phyloP scores from a whole-genome alignment of 139 green algal genomes.

The Chlorella vulgaris region DNA sequence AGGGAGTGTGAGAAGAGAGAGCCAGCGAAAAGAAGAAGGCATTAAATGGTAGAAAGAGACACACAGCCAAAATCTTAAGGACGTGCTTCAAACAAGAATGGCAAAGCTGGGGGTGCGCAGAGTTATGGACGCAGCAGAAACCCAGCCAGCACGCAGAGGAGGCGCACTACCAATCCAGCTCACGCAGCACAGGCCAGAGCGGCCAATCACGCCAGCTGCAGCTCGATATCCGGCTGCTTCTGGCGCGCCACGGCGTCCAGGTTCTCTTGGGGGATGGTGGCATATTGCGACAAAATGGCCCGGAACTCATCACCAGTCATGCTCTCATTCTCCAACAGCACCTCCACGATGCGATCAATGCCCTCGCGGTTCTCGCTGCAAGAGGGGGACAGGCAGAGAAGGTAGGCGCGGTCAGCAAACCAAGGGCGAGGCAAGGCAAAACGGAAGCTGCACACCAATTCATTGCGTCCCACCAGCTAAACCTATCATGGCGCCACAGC shows the following conservation, averaged over 20 bases:
- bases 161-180: too few relatives aligned
- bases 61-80: too few relatives aligned
- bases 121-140: too few relatives aligned
- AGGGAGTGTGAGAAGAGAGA: too few relatives aligned
- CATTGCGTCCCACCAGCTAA: too few relatives aligned
- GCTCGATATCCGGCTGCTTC: conserved; percentile 35
- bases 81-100: too few relatives aligned
- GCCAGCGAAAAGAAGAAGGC: too few relatives aligned
- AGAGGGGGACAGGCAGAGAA: not conserved
- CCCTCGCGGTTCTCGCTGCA: conserved; percentile 70
- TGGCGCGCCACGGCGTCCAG: conserved; percentile 41
- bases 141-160: too few relatives aligned
- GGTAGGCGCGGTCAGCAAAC: not conserved
- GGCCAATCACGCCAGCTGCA: conserved; percentile 5
- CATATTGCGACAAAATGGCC: conserved; percentile 75
- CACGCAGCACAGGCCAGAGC: not conserved
- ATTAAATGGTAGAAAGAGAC: too few relatives aligned
- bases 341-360: conserved; percentile 88
- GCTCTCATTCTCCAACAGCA: conserved; percentile 96
- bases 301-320: conserved; percentile 95
- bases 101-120: too few relatives aligned
- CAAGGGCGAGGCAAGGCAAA: not conserved
- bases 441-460: not conserved
- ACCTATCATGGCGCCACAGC: too few relatives aligned
- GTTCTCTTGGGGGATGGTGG: conserved; percentile 78